Evolutionary conservation across 2,329 filamentous ascomycete species (phyloP), one percentile per base, ranked within the genome.

Genomic region (Daldinia eschscholtzii): DNA sequence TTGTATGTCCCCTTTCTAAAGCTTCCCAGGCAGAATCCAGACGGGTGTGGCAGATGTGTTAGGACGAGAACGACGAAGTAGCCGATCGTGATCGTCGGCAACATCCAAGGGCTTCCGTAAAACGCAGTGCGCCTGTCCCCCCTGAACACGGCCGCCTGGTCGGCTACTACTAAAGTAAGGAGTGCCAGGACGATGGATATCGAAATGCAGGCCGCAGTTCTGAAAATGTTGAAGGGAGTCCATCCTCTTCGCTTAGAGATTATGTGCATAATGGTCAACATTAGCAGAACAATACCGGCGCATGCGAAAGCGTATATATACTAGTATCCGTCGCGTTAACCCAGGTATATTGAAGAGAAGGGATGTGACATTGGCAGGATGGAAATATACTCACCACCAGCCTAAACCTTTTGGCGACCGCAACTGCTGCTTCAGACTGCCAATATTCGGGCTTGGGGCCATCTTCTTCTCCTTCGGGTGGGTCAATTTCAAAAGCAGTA

Each of bases 191-290:
- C 62, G 15, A 76, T 61, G 20, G 74, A 63, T n/a, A 74, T 58
- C 50, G 66, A 55, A 23, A 75, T 60, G 44, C 74, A 75, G 28
- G 75, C 18, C 33, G 50, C 69, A 6, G 75, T 76, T 1, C 76
- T 73, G 39, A 70, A 55, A 41, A 77, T 70, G 67, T 78, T 78
- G 67, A 77, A 78, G 4, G 72, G 72, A 2, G 75, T 69, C 76
- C 76, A 78, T 7, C 76, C 76, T 33, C 60, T 70, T 13, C 68
- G 67, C 64, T 78, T 78, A 1, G 75, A 76, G 15, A 77, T 74
- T 55, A 73, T 61, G 64, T 78, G 76, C 71, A 78, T 76, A 37
- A 76, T 65, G 4, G 72, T 76, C n/a, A 78, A 59, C 52, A 77
- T 71, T 7, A 78, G 62, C 6, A 78, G 57, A 23, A 78, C 75